These are phyloP conservation scores for Nannochloris sp. DNA, from an alignment of 139 green algal species.

Conservation along the genomic window DNA sequence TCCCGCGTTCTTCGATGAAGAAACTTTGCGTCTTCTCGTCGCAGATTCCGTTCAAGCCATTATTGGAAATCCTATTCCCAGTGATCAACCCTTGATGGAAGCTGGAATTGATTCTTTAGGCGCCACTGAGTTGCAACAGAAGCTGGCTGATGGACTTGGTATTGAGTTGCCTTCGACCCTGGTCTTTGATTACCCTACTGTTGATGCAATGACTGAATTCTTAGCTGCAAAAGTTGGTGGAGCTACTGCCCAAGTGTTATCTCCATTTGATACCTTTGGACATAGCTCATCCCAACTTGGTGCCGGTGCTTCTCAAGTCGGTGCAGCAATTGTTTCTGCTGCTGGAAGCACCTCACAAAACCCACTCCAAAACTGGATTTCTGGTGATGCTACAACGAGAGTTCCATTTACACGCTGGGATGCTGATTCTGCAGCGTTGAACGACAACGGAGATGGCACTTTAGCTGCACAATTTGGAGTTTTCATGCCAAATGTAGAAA, in stretches of 20 bases:
- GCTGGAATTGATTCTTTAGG: conserved; percentile 74
- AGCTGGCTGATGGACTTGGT: conserved; percentile 30
- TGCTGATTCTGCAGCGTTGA: conserved; percentile 3
- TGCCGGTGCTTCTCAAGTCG: background rate
- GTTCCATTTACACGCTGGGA: conserved; percentile 49
- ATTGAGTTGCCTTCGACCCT: conserved; percentile 45
- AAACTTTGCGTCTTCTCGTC: conserved; percentile 7
- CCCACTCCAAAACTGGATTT: background rate
- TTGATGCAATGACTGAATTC: conserved; percentile 39
- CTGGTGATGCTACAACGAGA: conserved; percentile 13
- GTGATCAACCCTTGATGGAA: conserved; percentile 67
- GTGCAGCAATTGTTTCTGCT: background rate
- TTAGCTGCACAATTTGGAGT: conserved; percentile 41
- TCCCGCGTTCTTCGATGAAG: background rate
- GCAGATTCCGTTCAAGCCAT: conserved; percentile 9
- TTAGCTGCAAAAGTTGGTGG: conserved; percentile 13
- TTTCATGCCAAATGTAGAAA: conserved; percentile 35
- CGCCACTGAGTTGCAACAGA: conserved; percentile 73
- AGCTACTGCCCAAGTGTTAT: background rate
- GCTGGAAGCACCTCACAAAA: conserved; percentile 2
- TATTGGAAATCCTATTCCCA: conserved; percentile 19
- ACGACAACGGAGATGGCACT: background rate
- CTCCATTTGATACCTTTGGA: background rate
- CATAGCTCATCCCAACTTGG: background rate
- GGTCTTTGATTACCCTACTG: conserved; percentile 63